Evolutionary conservation across 2,329 filamentous ascomycete species (phyloP).

Genomic region (Claviceps fusiformis): DNA sequence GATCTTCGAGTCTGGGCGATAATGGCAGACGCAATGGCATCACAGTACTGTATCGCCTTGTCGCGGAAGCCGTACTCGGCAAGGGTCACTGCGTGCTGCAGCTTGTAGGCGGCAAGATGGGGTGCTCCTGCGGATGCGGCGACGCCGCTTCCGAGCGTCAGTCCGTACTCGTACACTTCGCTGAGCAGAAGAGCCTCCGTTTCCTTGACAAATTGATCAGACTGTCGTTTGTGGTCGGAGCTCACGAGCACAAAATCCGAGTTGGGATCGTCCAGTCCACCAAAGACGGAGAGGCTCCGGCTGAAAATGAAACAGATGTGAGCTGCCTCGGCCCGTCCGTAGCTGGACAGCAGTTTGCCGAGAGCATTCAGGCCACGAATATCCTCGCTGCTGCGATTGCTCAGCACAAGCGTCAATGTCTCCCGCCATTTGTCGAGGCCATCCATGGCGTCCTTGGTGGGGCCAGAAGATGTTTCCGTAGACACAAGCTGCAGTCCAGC

Average conservation of each 20-base stretch:
- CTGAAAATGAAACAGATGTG: conserved; percentile 92
- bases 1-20: conserved; percentile 72
- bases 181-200: conserved; percentile 84
- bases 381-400: conserved; percentile 76
- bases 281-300: conserved; percentile 54
- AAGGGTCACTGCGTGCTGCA: conserved; percentile 72
- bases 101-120: conserved; percentile 81
- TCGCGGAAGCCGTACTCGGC: conserved; percentile 71
- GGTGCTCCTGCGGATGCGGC: conserved; percentile 48
- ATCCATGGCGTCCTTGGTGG: conserved; percentile 60
- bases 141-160: conserved; percentile 50
- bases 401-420: conserved; percentile 71
- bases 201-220: conserved; percentile 62
- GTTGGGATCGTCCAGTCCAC: conserved; percentile 69
- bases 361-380: conserved; percentile 63
- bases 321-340: conserved; percentile 79
- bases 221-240: conserved; percentile 61
- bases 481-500: conserved; percentile 86
- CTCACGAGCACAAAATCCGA: conserved; percentile 74
- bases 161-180: conserved; percentile 86
- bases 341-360: conserved; percentile 69
- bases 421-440: conserved; percentile 92
- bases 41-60: conserved; percentile 85
- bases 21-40: conserved; percentile 63
- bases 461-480: conserved; percentile 46